Evolutionary conservation across 805 yeast genomes (phyloP), one percentile per base, ranked within the genome.

Genomic region (Saccharomycopsis javanensis): DNA sequence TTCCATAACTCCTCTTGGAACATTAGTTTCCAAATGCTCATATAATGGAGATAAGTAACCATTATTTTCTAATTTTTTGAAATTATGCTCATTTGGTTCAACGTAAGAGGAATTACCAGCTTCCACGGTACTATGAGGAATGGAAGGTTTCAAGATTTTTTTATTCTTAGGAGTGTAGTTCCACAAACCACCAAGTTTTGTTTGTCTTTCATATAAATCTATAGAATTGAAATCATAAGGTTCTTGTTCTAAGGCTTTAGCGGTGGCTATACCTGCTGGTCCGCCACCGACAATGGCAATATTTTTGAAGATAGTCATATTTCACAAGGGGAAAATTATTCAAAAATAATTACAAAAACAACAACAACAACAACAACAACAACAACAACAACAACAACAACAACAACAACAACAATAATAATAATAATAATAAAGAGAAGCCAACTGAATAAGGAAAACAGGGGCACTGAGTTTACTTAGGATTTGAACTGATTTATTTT

Each of bases 161-260:
- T 55, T 51, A 35, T 52, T 61, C 52, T 50, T 71, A 55, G 66
- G 72, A 56, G 72, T 75, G 64, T 79, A 85, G 65, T 81, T 79
- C 96, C 96, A 88, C 7, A 88, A 71, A 0, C 96, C 96, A 13
- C 96, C 96, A n/a, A 78, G 66, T n/a, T 69, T 67, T 6, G 71
- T 62, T 60, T 86, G 75, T 51, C 78, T 72, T 61, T 87, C 96
- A 65, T 76, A 86, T 4, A 85, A 73, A n/a, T 51, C 48, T 52
- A 87, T 73, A 50, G 68, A 64, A 34, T 74, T 70, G 61, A 78
- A 77, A 7, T 23, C 48, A 2, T 70, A 66, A 1, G 68, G 64
- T 62, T 83, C 90, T 8, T 73, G 76, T 6, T 78, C 61, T 10
- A 88, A 71, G 0, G 90, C 88, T 58, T 82, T 80, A 0, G 87